phyloP scores from a whole-genome alignment of 2,329 filamentous ascomycete genomes.

The Phialophora chinensis region DNA sequence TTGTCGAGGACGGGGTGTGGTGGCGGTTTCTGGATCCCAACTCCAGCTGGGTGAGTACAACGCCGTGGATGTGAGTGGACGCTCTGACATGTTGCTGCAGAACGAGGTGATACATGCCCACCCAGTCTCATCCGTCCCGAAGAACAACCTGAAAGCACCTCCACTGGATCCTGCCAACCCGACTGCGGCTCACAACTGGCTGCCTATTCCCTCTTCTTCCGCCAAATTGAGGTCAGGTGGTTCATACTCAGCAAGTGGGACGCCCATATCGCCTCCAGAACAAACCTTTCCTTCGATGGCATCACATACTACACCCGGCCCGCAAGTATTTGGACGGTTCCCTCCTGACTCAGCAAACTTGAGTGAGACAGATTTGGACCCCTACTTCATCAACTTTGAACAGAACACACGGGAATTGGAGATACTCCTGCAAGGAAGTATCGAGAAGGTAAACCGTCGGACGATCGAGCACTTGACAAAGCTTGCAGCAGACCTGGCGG shows the following conservation, averaged over 20 bases:
- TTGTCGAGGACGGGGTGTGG: slow-evolving; percentile 92
- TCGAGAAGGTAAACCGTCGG: slow-evolving; percentile 94
- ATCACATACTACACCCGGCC: slow-evolving; percentile 64
- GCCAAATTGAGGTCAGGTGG: slow-evolving; percentile 74
- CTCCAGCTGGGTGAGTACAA: slow-evolving; percentile 81
- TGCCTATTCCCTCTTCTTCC: slow-evolving; percentile 83
- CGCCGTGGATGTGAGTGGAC: background rate
- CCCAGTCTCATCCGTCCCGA: slow-evolving; percentile 87
- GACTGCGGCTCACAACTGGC: slow-evolving; percentile 80
- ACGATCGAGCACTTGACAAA: slow-evolving; percentile 84
- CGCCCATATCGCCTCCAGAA: slow-evolving; percentile 61
- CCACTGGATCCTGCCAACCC: slow-evolving; percentile 94
- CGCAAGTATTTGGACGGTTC: slow-evolving; percentile 76
- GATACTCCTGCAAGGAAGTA: slow-evolving; percentile 82
- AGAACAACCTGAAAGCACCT: slow-evolving; percentile 93
- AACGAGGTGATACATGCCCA: slow-evolving; percentile 94
- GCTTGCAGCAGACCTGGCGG: slow-evolving; percentile 84
- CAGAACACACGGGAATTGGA: slow-evolving; percentile 90
- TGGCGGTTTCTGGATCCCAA: slow-evolving; percentile 98
- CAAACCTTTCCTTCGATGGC: slow-evolving; percentile 58
- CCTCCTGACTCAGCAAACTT: slow-evolving; percentile 77
- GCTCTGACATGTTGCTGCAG: slow-evolving; percentile 53
- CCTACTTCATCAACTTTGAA: slow-evolving; percentile 95
- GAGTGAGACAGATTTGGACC: slow-evolving; percentile 88
- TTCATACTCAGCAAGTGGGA: slow-evolving; percentile 55